Evolutionary conservation across 2,329 filamentous ascomycete species (phyloP).

Genomic region (Diaporthe nobilis): DNA sequence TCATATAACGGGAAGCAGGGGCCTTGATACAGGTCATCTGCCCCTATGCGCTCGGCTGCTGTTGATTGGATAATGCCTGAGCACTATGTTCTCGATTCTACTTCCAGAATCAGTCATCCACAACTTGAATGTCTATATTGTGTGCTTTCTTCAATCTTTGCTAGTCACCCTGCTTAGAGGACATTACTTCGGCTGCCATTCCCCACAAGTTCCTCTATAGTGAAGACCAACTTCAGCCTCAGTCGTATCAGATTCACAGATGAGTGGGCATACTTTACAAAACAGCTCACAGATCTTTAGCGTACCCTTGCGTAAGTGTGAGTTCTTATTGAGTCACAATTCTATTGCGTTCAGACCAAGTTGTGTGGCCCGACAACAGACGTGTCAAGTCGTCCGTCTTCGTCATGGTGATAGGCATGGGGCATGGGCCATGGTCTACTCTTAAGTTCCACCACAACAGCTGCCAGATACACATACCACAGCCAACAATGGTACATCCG

Average conservation of each 20-base stretch:
- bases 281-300: too few species aligned
- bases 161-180: neutral
- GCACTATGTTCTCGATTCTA: neutral
- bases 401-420: too few species aligned
- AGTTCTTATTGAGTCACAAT: neutral
- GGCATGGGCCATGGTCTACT: too few species aligned
- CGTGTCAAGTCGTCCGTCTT: too few species aligned
- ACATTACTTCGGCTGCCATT: neutral
- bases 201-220: neutral
- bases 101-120: neutral
- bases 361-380: neutral
- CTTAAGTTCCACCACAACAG: too few species aligned
- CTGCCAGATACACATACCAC: too few species aligned
- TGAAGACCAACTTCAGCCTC: neutral
- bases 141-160: neutral
- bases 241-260: too few species aligned
- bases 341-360: neutral
- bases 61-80: neutral
- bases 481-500: too few species aligned
- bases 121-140: neutral
- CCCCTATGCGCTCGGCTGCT: neutral
- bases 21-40: neutral
- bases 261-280: too few species aligned
- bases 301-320: neutral
- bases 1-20: neutral